Evolutionary conservation across 495 filamentous ascomycete species (phyloP).

Genomic region (Penicillium tannophilum): DNA sequence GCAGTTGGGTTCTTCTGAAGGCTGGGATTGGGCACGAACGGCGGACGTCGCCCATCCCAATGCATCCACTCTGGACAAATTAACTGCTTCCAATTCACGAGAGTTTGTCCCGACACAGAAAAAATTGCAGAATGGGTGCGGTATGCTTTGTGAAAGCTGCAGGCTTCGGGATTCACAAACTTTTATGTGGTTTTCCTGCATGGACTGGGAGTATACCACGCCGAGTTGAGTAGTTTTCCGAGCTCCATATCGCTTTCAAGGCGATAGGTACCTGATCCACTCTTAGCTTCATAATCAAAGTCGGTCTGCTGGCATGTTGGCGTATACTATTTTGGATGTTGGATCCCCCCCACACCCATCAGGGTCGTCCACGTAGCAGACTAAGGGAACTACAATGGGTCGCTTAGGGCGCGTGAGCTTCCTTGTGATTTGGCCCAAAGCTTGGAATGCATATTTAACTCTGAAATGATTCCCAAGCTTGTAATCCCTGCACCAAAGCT

Average conservation of each 20-base stretch:
- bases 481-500: conserved; percentile 1
- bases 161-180: neutral
- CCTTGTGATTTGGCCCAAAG: conserved; percentile 14
- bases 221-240: conserved; percentile 1
- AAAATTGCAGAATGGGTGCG: conserved; percentile 6
- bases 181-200: conserved; percentile 3
- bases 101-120: neutral
- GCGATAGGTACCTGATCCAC: conserved; percentile 9
- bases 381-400: conserved; percentile 27
- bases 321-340: conserved; percentile 27
- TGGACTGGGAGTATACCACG: neutral
- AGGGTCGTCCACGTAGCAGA: conserved; percentile 42
- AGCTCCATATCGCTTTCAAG: neutral
- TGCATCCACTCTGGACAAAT: conserved; percentile 10
- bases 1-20: conserved; percentile 24
- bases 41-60: conserved; percentile 5
- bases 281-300: conserved; percentile 9
- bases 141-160: conserved; percentile 11
- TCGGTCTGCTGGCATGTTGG: conserved; percentile 25
- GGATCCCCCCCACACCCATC: conserved; percentile 25
- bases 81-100: conserved; percentile 8
- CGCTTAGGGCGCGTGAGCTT: conserved; percentile 14
- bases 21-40: conserved; percentile 33
- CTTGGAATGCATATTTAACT: conserved; percentile 17
- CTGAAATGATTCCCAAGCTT: neutral